Base-by-base conservation (phyloP, 805 yeast species). In the Candida qinlingensis region DNA sequence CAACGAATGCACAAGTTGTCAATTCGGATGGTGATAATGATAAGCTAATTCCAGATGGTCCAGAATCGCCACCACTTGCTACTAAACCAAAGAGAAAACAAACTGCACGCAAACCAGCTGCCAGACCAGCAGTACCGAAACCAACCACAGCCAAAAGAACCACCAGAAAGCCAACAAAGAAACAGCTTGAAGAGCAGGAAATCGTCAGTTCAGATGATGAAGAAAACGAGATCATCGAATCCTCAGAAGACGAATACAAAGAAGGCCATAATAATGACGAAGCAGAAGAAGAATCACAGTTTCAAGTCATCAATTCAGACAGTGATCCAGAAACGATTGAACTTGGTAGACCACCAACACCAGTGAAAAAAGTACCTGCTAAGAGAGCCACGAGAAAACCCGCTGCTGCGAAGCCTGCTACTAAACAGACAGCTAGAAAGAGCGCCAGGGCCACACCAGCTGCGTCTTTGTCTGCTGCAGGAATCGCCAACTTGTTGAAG, bases 301-400 rank as follows among this genome's bases (percentile, higher is more conserved):
- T 47, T 31, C 43, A 42, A 12, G 50, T 42, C 13, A 47, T 47
- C 27, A 47, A 47, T 25, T 47, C 50, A 5, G 50, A 47, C 30
- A 41, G 37, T 41, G 49, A 45, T 6, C 27, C 38, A 19, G 49
- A 45, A 6, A 12, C 30, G 11, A 39, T 39, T 30, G 40, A 42
- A n/a, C 13, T 42, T 10, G 12, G 25, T 4, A 34, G 36, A 33
- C 42, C 37, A n/a, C 40, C 27, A 13, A 37, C 44, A 26, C 38
- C n/a, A n/a, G 26, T 13, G 46, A 38, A 44, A 30, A 44, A 30
- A 34, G 35, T 12, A 25, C 37, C 41, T 19, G 7, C 41, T 3
- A 37, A 31, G 25, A 42, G 28, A 37, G 19, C 42, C 9, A 42
- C n/a, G 37, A 41, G 12, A 29, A 26, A 19, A 29, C 28, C 39